Percentiles rank a stretch among this genome's conserved stretches.
These are phyloP conservation scores for Psidium guajava DNA, from an alignment of 345 rosid genomes.

Conservation along the genomic window DNA sequence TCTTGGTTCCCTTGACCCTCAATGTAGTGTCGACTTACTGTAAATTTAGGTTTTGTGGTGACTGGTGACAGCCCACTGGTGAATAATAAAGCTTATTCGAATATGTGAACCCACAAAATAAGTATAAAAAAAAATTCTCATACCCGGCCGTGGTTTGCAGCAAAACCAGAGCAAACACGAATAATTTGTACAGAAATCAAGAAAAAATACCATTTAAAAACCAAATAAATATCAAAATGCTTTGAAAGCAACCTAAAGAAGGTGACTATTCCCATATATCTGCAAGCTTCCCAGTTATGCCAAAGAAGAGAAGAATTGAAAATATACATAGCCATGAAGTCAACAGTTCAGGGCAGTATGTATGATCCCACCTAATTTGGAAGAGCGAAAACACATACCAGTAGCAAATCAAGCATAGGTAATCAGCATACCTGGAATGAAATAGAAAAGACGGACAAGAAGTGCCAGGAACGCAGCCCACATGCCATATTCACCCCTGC, in stretches of 20 bases:
- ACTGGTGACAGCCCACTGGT: background rate
- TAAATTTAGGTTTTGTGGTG: background rate
- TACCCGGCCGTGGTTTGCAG: background rate
- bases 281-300: background rate
- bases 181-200: background rate
- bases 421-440: constrained; percentile 58
- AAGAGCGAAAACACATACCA: background rate
- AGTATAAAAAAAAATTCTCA: background rate
- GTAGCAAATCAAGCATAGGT: background rate
- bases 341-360: background rate
- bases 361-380: background rate
- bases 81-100: background rate
- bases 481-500: constrained; percentile 84
- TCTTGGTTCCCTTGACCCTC: background rate
- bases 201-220: background rate
- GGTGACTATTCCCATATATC: background rate
- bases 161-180: background rate
- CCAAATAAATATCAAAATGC: background rate
- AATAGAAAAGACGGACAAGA: constrained; percentile 74
- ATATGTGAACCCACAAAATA: background rate
- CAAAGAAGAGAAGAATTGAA: background rate
- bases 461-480: constrained; percentile 82
- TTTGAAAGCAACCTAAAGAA: background rate
- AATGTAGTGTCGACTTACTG: background rate
- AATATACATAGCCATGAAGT: background rate